Evolutionary conservation across 2,329 filamentous ascomycete species (phyloP), one percentile per base, ranked within the genome.

Genomic region (Neocatenulostroma microsporum): DNA sequence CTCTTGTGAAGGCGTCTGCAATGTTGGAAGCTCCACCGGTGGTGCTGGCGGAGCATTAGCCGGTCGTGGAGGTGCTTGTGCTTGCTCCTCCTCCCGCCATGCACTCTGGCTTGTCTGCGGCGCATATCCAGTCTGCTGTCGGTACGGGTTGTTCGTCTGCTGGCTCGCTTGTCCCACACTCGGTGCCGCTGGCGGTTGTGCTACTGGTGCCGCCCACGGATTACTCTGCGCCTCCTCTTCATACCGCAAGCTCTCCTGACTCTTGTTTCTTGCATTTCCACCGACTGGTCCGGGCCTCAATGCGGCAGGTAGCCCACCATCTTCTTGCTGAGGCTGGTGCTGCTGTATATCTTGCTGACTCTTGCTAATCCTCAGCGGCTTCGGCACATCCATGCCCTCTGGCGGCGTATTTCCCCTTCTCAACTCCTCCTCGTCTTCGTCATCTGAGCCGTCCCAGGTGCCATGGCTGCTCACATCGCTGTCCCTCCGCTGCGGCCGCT

Each of bases 131-230:
- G 36, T 34, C 24, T 41, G 37, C 31, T 39, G 42, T 25, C 35
- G 51, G 42, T 68, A 68, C 6, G 66, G 65, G 37, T 68, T 68
- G 42, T 67, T 63, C 3, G 63, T 65, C 40, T 62, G 47, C 14
- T 20, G 39, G 23, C 37, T 24, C 15, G 17, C 30, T 30, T 27
- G 20, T n/a, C n/a, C n/a, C n/a, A n/a, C n/a, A n/a, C n/a, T n/a
- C n/a, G n/a, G n/a, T n/a, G n/a, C n/a, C n/a, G n/a, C n/a, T n/a
- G n/a, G n/a, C n/a, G n/a, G n/a, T n/a, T n/a, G n/a, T n/a, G n/a
- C n/a, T n/a, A n/a, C n/a, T n/a, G 19, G 14, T 20, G 20, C 14
- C 18, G 40, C 41, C 44, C 53, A 54, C 27, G 50, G 54, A 41
- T 57, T 56, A 10, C 46, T 32, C 19, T 48, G 42, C 29, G 45